Conservation (phyloP, 257 asterid species). For the Solanum pennellii region DNA sequence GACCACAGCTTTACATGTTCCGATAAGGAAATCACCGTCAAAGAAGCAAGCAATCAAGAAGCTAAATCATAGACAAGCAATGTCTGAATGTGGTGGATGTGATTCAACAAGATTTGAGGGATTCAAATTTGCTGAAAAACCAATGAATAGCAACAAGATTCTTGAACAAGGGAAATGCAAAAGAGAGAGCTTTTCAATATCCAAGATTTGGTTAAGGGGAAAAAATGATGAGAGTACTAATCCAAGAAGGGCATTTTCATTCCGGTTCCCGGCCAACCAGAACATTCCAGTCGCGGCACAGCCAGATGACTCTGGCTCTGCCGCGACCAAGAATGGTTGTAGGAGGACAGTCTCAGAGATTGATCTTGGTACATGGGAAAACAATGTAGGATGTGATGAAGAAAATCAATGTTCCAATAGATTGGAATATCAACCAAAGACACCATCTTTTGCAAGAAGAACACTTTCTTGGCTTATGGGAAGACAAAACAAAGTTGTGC, state of each 20-base stretch:
- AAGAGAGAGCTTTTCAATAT: slow-evolving; percentile 65
- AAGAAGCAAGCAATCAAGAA: slow-evolving; percentile 54
- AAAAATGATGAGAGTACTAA: slow-evolving; percentile 16
- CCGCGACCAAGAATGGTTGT: slow-evolving; percentile 10
- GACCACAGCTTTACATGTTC: slow-evolving; percentile 56
- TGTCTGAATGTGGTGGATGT: slow-evolving; percentile 81
- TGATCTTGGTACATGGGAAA: slow-evolving; percentile 39
- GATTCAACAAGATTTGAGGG: slow-evolving; percentile 70
- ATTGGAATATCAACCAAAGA: slow-evolving; percentile 48
- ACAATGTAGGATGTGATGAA: slow-evolving; percentile 33
- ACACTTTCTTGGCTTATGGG: slow-evolving; percentile 83
- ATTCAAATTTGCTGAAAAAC: slow-evolving; percentile 4
- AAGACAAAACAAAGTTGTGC: slow-evolving; percentile 65
- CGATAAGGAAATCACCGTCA: slow-evolving; percentile 45
- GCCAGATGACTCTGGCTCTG: not conserved
- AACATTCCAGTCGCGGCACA: slow-evolving; percentile 10
- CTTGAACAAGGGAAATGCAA: slow-evolving; percentile 17
- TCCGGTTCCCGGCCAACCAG: slow-evolving; percentile 35
- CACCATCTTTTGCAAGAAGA: slow-evolving; percentile 63
- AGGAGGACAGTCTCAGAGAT: slow-evolving; percentile 47
- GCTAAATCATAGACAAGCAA: slow-evolving; percentile 38
- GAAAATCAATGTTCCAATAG: slow-evolving; percentile 44
- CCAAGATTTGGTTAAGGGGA: slow-evolving; percentile 70
- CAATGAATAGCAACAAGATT: not conserved
- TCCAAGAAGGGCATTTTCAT: slow-evolving; percentile 58